A percentile compares a stretch with the other conserved stretches of the same genome.
Evolutionary conservation across 371 early-diverging fungal genomes (phyloP).

Genomic region (Lichtheimia hyalospora): DNA sequence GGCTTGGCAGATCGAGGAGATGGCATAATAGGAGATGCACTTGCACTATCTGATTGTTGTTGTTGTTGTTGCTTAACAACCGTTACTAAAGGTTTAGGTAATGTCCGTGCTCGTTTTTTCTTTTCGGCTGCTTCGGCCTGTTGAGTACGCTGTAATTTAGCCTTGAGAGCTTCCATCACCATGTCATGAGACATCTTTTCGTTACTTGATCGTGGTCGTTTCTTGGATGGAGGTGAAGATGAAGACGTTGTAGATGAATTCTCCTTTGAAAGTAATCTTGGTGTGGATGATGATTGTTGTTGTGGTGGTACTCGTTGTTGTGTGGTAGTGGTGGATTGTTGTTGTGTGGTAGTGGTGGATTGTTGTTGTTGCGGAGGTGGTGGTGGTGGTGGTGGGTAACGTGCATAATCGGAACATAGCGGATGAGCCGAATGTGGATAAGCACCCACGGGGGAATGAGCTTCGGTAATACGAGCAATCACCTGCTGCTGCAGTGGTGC

Average conservation of each 20-base stretch:
- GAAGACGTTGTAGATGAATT: not conserved
- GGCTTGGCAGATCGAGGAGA: constrained; percentile 40
- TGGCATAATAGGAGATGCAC: constrained; percentile 7
- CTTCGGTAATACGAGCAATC: constrained; percentile 26
- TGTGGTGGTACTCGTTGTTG: not conserved
- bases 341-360: constrained; percentile 1
- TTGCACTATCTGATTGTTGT: not conserved
- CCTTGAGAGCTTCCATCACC: constrained; percentile 42
- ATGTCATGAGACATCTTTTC: constrained; percentile 28
- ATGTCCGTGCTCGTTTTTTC: constrained; percentile 12
- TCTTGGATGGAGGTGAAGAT: constrained; percentile 3
- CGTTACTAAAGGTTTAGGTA: constrained; percentile 6
- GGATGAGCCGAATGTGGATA: constrained; percentile 43
- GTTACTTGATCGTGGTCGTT: constrained; percentile 4
- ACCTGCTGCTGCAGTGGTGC: constrained; percentile 41
- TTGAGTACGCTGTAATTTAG: constrained; percentile 27
- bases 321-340: constrained; percentile 1
- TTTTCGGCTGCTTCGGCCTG: constrained; percentile 7
- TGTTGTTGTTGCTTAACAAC: not conserved
- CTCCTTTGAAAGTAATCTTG: not conserved
- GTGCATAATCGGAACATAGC: constrained; percentile 15
- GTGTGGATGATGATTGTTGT: constrained; percentile 1
- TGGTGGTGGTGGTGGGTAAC: too few relatives aligned
- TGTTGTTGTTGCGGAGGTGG: constrained; percentile 13
- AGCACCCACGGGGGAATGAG: constrained; percentile 26